Base-by-base conservation (phyloP, 2,329 filamentous ascomycete genomes). In the Coleophoma eucalyptorum region DNA sequence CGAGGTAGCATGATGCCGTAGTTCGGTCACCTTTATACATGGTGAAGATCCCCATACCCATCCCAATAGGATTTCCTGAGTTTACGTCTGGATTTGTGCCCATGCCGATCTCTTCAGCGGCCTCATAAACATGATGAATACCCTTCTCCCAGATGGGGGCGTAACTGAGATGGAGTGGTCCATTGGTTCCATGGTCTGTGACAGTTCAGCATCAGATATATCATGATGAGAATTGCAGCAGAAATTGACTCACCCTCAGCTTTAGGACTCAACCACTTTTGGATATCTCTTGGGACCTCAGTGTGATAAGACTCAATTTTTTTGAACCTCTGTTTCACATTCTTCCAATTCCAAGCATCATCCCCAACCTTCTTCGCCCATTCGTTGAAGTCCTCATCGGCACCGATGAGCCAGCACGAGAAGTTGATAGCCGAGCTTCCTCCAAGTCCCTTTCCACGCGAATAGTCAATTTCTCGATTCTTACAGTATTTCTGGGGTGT, bases 341-440 rank as follows among this genome's bases (percentile, higher is more conserved):
- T 67, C 2, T 75, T 65, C 83, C 82, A 87, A 2, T 58, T 55
- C 63, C 77, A 87, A 0, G 67, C 61, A 4, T 81, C 72, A 55
- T 87, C 83, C 0, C 67, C 79, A 0, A 80, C 76, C 2, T 77
- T 54, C 0, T 70, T 66, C 1, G 80, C 80, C 81, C 83, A 86
- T 48, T 79, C 72, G 26, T 87, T 74, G 53, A 81, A 86, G 55
- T 87, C 84, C 47, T 80, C 80, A 1, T 70, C 67, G 2, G 79
- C 73, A 3, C 84, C 84, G 21, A 77, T 57, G 3, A 72, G 76
- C 62, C 72, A 84, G 13, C 77, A 73, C 15, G 73, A 72, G 50
- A 80, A 81, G 59, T 82, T 82, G 56, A 81, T 76, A 7, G 76
- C 74, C 48, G 68, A 75, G 3, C 71, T 73, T 2, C 79, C 79